phyloP scores from a whole-genome alignment of 2,329 filamentous ascomycete genomes.

The Aspergillus intermedius region DNA sequence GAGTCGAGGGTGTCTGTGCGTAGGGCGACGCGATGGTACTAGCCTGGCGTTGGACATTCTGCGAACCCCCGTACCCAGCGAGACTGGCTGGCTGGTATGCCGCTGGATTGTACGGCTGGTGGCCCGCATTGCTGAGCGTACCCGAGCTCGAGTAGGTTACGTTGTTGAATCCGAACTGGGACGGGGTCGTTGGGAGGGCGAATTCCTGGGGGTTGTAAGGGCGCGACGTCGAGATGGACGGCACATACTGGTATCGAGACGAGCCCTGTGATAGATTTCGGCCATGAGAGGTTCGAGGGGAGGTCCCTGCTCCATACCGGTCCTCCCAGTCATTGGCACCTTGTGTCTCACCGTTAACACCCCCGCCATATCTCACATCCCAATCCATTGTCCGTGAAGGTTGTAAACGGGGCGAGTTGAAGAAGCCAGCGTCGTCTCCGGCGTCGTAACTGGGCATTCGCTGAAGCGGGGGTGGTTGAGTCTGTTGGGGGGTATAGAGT shows the following conservation, averaged over 20 bases:
- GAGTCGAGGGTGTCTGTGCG: slow-evolving; percentile 24
- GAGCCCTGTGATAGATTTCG: slow-evolving; percentile 41
- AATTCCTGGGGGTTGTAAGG: slow-evolving; percentile 61
- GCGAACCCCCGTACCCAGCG: slow-evolving; percentile 19
- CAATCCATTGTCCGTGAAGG: slow-evolving; percentile 29
- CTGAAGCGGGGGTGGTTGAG: slow-evolving; percentile 38
- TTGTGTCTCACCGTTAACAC: slow-evolving; percentile 31
- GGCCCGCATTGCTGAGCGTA: slow-evolving; percentile 19
- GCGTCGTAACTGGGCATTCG: slow-evolving; percentile 68
- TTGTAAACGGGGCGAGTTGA: slow-evolving; percentile 26
- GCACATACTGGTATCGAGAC: slow-evolving; percentile 42
- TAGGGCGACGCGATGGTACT: slow-evolving; percentile 18
- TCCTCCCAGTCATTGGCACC: slow-evolving; percentile 11
- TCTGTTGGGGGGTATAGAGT: slow-evolving; percentile 35
- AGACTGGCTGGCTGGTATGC: slow-evolving; percentile 39
- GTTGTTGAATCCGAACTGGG: slow-evolving; percentile 62
- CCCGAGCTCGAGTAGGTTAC: slow-evolving; percentile 47
- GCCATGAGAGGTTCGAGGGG: slow-evolving; percentile 30
- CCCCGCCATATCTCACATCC: slow-evolving; percentile 25
- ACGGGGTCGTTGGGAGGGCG: slow-evolving; percentile 41
- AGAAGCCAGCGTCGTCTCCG: slow-evolving; percentile 62
- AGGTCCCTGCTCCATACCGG: slow-evolving; percentile 1
- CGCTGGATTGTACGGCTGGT: slow-evolving; percentile 46
- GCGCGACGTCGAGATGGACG: slow-evolving; percentile 24
- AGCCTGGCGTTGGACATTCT: slow-evolving; percentile 28